Conservation (phyloP, 352 stramenopile species). For the Phytophthora pluvialis region DNA sequence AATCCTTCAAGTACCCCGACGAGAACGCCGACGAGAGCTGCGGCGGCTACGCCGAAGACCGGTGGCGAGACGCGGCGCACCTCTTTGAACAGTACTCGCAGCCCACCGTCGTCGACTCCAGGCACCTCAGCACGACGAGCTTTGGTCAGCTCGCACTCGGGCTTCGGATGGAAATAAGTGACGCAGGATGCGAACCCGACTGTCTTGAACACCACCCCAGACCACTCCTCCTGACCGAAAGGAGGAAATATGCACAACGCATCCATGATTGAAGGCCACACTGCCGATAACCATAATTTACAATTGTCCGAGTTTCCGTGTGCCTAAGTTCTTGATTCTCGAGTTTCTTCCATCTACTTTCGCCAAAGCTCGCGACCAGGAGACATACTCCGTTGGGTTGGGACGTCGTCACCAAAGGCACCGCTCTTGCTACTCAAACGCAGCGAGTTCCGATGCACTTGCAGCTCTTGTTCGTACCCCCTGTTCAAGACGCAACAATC, state of each 20-base stretch:
- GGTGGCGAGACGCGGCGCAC: constrained; percentile 17
- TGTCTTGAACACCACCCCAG: neutral
- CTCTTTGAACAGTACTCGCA: constrained; percentile 32
- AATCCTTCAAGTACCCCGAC: constrained; percentile 14
- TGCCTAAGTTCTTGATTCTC: constrained; percentile 1
- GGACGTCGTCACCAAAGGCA: neutral
- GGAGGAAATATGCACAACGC: constrained; percentile 1
- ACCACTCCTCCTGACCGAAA: constrained; percentile 15
- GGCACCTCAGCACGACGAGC: constrained; percentile 22
- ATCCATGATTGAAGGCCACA: neutral
- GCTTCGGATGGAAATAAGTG: constrained; percentile 42
- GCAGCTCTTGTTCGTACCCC: constrained; percentile 51
- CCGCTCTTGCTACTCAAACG: constrained; percentile 11
- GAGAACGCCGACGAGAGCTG: constrained; percentile 22
- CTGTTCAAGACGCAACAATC: constrained; percentile 25
- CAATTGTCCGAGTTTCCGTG: constrained; percentile 4
- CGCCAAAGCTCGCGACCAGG: constrained; percentile 17
- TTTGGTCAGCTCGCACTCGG: constrained; percentile 25
- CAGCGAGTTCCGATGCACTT: constrained; percentile 30
- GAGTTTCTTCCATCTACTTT: constrained; percentile 23
- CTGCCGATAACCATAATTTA: constrained; percentile 25
- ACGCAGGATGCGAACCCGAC: neutral
- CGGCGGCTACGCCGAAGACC: constrained; percentile 12
- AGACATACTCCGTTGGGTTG: constrained; percentile 9
- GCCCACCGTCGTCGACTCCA: constrained; percentile 26